Percentiles rank a stretch among this genome's conserved stretches.
phyloP scores from a whole-genome alignment of 2,329 filamentous ascomycete species.

The Zopfia rhizophila region DNA sequence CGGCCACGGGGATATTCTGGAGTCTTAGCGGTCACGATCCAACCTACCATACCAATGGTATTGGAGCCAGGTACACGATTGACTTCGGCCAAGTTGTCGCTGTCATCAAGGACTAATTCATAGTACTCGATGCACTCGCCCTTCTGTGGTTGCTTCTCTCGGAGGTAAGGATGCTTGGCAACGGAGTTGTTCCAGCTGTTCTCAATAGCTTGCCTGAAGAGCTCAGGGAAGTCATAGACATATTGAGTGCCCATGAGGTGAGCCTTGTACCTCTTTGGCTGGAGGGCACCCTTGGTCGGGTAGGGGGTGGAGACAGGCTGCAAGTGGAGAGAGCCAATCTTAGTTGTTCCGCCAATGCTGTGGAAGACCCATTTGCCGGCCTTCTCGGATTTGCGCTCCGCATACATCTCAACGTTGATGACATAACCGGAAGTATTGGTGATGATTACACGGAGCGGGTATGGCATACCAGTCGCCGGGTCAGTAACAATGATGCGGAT shows the following conservation, averaged over 20 bases:
- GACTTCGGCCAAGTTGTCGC: conserved; percentile 90
- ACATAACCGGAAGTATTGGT: conserved; percentile 99
- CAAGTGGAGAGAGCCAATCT: conserved; percentile 95
- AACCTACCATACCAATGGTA: conserved; percentile 97
- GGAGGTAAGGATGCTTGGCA: conserved; percentile 76
- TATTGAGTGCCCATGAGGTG: conserved; percentile 99
- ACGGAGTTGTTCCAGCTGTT: conserved; percentile 88
- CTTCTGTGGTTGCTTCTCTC: conserved; percentile 81
- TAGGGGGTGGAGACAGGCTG: conserved; percentile 92
- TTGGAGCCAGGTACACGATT: conserved; percentile 95
- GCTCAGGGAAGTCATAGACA: conserved; percentile 99
- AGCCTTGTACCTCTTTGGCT: conserved; percentile 99
- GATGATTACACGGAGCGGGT: conserved; percentile 94
- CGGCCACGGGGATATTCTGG: conserved; percentile 94
- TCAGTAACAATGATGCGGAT: conserved; percentile 99
- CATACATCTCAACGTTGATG: conserved; percentile 96
- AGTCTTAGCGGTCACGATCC: conserved; percentile 93
- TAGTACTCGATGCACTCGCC: conserved; percentile 94
- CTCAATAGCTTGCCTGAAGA: conserved; percentile 97
- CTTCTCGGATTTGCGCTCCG: conserved; percentile 97
- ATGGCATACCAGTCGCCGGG: conserved; percentile 81
- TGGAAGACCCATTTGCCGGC: conserved; percentile 96
- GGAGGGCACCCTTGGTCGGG: conserved; percentile 97
- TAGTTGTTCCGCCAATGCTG: conserved; percentile 93
- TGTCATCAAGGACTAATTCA: conserved; percentile 94